These are phyloP conservation scores for Erysiphe pisi DNA, from an alignment of 2,329 filamentous ascomycete species.

Conservation along the genomic window DNA sequence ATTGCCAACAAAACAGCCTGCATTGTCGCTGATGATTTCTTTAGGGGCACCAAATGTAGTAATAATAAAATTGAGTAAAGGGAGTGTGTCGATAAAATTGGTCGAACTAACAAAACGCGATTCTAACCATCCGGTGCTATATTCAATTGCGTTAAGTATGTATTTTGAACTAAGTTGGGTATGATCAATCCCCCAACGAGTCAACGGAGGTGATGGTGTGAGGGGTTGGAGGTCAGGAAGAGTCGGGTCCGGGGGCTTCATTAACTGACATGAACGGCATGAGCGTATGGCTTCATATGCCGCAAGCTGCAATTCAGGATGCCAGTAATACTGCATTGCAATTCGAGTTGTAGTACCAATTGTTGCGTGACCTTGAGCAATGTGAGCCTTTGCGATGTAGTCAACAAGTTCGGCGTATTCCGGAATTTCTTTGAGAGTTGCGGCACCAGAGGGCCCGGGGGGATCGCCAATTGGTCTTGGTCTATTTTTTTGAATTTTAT, in stretches of 20 bases:
- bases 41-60: not conserved
- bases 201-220: not conserved
- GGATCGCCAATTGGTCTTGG: not conserved
- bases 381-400: not conserved
- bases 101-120: not conserved
- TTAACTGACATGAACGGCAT: not conserved
- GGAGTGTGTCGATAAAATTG: not conserved
- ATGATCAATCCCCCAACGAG: not conserved
- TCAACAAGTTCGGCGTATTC: not conserved
- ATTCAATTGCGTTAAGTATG: conserved; percentile 21
- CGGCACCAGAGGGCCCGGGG: not conserved
- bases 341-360: not conserved
- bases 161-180: not conserved
- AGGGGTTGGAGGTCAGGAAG: not conserved
- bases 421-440: not conserved
- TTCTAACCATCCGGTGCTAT: not conserved
- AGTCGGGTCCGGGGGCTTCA: not conserved
- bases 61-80: not conserved
- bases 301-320: not conserved
- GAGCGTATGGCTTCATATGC: not conserved
- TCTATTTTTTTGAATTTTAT: not conserved
- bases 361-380: not conserved
- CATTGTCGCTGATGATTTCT: conserved; percentile 2
- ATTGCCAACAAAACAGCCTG: not conserved
- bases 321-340: not conserved